Base-by-base conservation (phyloP, 2,329 filamentous ascomycete genomes). In the Venturia oleaginea region DNA sequence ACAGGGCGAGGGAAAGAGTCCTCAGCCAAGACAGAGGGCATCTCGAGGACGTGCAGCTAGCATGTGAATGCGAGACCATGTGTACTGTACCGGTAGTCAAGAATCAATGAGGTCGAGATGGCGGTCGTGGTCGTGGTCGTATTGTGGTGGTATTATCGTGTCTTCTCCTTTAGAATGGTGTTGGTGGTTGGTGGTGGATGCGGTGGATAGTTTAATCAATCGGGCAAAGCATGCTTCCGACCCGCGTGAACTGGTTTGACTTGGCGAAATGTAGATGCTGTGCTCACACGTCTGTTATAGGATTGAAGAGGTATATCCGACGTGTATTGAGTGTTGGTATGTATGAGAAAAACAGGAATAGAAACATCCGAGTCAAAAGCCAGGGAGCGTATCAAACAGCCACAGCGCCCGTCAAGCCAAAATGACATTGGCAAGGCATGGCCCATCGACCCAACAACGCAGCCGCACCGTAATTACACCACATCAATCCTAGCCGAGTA, bases 21-120 rank as follows among this genome's bases (percentile, higher is more conserved):
- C 71, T 80, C 78, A 71, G 77, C 74, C 72, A 79, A 72, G 72
- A 80, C 76, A 68, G 78, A 78, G 73, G 81, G 80, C 81, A 83
- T 83, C 67, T 78, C 78, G 72, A 78, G 70, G 67, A 72, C 72
- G 73, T 78, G 30, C 51, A 57, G 51, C 51, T 57, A n/a, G 51
- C 51, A 57, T 57, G 51, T 34, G 51, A 34, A 34, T 57, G 51
- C 30, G 27, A 30, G 51, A 57, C 30, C 51, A 57, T 57, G 24
- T 19, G 30, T 34, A 57, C 30, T 27, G 22, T 27, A 27, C 46
- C 1, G 46, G 24, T 22, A 51, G 13, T 51, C 46, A 22, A 27
- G n/a, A 22, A 27, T 51, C 24, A 51, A 15, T 17, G 46, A 8
- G 22, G 43, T 48, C 22, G 43, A 15, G 11, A 22, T 51, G 3